Evolutionary conservation across 345 rosid genomes (phyloP), one percentile per base, ranked within the genome.

Genomic region (Hibiscus mutabilis): DNA sequence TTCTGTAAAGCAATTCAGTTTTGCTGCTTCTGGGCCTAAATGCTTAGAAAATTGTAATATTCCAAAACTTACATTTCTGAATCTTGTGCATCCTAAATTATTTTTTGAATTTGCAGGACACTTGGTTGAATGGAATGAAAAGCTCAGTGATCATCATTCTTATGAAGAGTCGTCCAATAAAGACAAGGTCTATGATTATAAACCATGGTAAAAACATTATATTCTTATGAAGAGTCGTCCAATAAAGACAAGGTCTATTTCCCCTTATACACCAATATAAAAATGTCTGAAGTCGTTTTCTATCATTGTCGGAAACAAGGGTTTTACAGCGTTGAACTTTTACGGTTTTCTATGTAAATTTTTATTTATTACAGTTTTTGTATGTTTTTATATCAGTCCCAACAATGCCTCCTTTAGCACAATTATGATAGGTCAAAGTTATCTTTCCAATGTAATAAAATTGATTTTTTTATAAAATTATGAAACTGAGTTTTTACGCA

Each of bases 41-140:
- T 52, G 22, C 22, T 37, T 37, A 7, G 10, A 37, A 37, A 37
- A 37, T 37, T 37, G 42, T 37, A 6, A 7, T 0, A 37, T 37
- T 1, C 42, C 42, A 7, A 37, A 37, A 37, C 42, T 37, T 37
- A 33, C 35, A 33, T 33, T 33, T 33, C 35, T 33, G 35, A 33
- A 33, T 33, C 35, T 4, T 5, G 35, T 33, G 12, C 13, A 11
- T 22, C 16, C 33, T 13, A 14, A 14, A 31, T 12, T 0, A 1
- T 1, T 40, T 33, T 71, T 40, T 5, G 6, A 21, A 60, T 71
- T 75, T 66, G 70, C 78, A 79, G 82, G 76, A 61, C 56, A 31
- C 47, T 47, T 53, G 53, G 27, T 64, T 59, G 66, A 55, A 11
- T 60, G 55, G 75, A 60, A 46, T 15, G 57, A 66, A 66, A n/a